These are phyloP conservation scores for Ploettnerulaceae sp. DNA, from an alignment of 2,329 filamentous ascomycete genomes.

Conservation along the genomic window DNA sequence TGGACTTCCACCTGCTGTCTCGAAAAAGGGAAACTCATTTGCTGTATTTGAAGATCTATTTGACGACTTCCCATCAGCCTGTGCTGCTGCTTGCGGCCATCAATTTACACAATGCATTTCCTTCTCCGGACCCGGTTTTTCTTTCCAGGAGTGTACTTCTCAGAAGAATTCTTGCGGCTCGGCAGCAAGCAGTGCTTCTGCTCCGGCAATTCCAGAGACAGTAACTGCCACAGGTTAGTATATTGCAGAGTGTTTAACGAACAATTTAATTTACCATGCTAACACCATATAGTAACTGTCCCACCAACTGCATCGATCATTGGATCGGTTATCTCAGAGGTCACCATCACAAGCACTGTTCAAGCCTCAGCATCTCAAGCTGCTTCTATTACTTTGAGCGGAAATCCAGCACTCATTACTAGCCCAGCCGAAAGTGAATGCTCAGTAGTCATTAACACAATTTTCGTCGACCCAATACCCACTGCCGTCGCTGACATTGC, in stretches of 20 bases:
- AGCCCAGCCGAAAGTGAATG: slow-evolving; percentile 8
- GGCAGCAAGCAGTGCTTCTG: slow-evolving; percentile 17
- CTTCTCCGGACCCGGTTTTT: slow-evolving; percentile 22
- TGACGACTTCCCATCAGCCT: slow-evolving; percentile 20
- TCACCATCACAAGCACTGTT: slow-evolving; percentile 9
- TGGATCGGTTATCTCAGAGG: slow-evolving; percentile 10
- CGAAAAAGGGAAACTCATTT: slow-evolving; percentile 19
- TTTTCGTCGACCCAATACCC: slow-evolving; percentile 15
- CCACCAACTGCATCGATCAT: slow-evolving; percentile 10
- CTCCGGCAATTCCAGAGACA: slow-evolving; percentile 12
- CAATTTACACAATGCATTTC: slow-evolving; percentile 22
- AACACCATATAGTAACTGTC: slow-evolving; percentile 15
- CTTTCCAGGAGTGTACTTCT: slow-evolving; percentile 17
- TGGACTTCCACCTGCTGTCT: slow-evolving; percentile 23
- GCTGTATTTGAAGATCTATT: slow-evolving; percentile 23
- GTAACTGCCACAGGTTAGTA: too few species aligned
- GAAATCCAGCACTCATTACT: slow-evolving; percentile 2
- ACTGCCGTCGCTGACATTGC: slow-evolving; percentile 6
- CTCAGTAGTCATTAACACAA: slow-evolving; percentile 8
- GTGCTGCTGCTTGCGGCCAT: slow-evolving; percentile 21
- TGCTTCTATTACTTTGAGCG: slow-evolving; percentile 6
- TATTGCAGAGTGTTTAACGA: too few species aligned
- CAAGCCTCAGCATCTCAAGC: slow-evolving; percentile 1
- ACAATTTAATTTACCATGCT: too few species aligned
- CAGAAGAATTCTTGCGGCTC: slow-evolving; percentile 20